Evolutionary conservation across 148 eudicot species (phyloP), one percentile per base, ranked within the genome.

Genomic region (Spergularia bocconei): DNA sequence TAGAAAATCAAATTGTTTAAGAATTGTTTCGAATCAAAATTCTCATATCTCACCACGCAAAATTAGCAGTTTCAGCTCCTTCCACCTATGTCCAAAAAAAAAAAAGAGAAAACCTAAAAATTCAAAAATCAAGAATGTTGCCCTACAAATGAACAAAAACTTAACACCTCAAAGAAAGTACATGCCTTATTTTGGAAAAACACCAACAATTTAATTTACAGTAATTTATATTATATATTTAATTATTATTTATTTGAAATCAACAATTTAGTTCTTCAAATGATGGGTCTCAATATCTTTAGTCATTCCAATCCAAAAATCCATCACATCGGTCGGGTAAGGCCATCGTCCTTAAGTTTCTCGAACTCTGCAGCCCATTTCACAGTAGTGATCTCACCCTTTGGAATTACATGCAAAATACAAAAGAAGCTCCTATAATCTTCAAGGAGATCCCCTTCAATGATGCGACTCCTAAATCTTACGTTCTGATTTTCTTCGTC

Each of bases 231-330:
- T 29, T 29, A n/a, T n/a, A n/a, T n/a, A n/a, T n/a, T n/a, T n/a
- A n/a, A n/a, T n/a, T n/a, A n/a, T n/a, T n/a, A 23, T 23, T 23
- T 23, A 23, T 19, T 57, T 23, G 20, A n/a, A 57, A 57, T 57
- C 61, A 19, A 55, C 48, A 0, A 7, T 58, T 19, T 7, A n/a
- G 62, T n/a, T 58, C 25, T 11, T 58, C 12, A 63, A 7, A 63
- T 63, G 68, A 63, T 63, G 68, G 47, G 47, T 21, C 20, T 63
- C 68, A 15, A 63, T 63, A 36, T 63, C 68, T 36, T 11, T 38
- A 38, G 68, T 63, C 47, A 63, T 38, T 4, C 12, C 68, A 38
- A 63, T 63, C 47, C 68, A 63, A 15, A 63, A 63, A 50, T 63
- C 68, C 19, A 36, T 36, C 5, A 67, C 15, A 44, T 67, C 14